Base-by-base conservation (phyloP, 2,329 filamentous ascomycete genomes). In the Penicillium fuscoglaucum region DNA sequence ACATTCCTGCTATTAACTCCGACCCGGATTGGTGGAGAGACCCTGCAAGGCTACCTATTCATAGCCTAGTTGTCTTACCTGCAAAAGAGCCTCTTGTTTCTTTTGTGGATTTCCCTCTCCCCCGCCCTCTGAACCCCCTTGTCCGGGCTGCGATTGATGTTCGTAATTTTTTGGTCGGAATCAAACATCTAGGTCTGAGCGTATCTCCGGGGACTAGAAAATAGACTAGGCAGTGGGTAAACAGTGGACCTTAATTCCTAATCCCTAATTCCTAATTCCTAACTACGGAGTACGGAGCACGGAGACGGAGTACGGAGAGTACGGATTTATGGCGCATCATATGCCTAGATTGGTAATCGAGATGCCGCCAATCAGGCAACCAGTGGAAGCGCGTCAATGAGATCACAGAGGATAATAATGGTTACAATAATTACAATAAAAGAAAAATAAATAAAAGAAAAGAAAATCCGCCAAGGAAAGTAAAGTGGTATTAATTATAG, bases 351-450 rank as follows among this genome's bases (percentile, higher is more conserved):
- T 40, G 43, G 55, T 39, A 41, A 33, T 17, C 19, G 8, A 3
- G 5, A 53, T 61, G 60, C 58, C 49, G 41, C 54, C 61, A 63
- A 60, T 57, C 49, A 59, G 51, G 21, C 54, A 54, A 40, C 33
- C 21, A 29, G 49, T 41, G 26, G 33, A 53, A 52, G 55, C 48
- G 49, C 55, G 47, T 54, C 7, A 41, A 45, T 52, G 50, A 52
- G 29, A 7, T 45, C 33, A 37, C 10, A 33, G 35, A 26, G 29
- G 29, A 45, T 24, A 28, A 53, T 24, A 43, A 19, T 29, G 35
- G 46, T 13, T 33, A 33, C 7, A 49, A 46, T 45, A n/a, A 57
- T 35, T 21, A 17, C 0, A 44, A n/a, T 39, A 39, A 37, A 24
- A 52, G 12, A 31, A 7, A 50, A 50, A 21, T 21, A 21, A 50